Conservation (phyloP, 768 basidiomycete genomes). For the Suillus ampliporus region DNA sequence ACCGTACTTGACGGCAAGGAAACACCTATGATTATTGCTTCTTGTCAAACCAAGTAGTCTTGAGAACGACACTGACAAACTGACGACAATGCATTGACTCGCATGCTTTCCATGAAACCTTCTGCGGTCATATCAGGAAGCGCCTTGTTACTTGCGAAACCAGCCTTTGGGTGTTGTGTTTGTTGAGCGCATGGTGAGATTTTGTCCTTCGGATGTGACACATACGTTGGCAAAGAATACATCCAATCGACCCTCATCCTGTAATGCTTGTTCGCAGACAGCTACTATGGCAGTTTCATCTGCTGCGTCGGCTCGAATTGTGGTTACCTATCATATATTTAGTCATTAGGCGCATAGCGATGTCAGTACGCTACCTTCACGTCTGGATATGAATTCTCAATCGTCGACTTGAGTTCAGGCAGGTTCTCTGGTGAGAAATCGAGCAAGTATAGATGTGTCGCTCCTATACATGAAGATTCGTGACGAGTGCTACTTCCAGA, state of each 20-base stretch:
- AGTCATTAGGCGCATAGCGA: constrained; percentile 2
- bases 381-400: constrained; percentile 70
- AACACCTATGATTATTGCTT: constrained; percentile 58
- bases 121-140: constrained; percentile 64
- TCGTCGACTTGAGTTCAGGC: constrained; percentile 70
- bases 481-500: constrained; percentile 10
- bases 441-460: constrained; percentile 76
- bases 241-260: constrained; percentile 87
- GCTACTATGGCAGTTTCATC: constrained; percentile 70
- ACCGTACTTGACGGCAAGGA: constrained; percentile 87
- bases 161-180: constrained; percentile 56
- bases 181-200: neutral
- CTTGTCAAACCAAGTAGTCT: constrained; percentile 9
- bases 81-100: constrained; percentile 75
- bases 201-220: constrained; percentile 6
- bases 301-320: constrained; percentile 81
- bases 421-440: constrained; percentile 74
- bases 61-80: constrained; percentile 17
- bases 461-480: constrained; percentile 52
- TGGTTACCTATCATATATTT: constrained; percentile 66
- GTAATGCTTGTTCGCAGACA: constrained; percentile 72
- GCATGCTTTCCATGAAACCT: constrained; percentile 75
- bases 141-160: constrained; percentile 51
- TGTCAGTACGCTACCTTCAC: constrained; percentile 62
- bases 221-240: constrained; percentile 95